These are phyloP conservation scores for Vitis cinerea DNA, from an alignment of 164 flowering plant species.

Conservation along the genomic window DNA sequence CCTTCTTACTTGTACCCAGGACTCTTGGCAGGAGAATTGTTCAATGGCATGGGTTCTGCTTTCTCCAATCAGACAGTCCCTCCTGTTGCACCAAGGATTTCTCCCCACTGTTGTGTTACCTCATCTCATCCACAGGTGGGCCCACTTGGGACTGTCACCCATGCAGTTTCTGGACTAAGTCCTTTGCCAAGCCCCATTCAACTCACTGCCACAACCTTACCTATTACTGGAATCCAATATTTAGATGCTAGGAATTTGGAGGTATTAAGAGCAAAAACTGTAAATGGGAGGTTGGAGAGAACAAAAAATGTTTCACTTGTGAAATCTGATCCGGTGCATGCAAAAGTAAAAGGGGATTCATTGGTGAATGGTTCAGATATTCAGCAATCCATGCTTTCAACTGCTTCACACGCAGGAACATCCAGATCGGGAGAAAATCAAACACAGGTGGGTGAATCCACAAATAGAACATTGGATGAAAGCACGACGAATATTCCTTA, in stretches of 20 bases:
- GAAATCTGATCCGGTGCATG: conserved; percentile 13
- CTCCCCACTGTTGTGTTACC: conserved; percentile 36
- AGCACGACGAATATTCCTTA: conserved; percentile 36
- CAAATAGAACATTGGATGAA: conserved; percentile 55
- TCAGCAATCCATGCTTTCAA: conserved; percentile 25
- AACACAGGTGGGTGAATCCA: conserved; percentile 52
- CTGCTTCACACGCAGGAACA: conserved; percentile 34
- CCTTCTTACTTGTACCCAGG: no score
- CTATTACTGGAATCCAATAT: conserved; percentile 20
- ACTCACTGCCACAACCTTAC: no score
- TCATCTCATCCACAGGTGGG: conserved; percentile 25
- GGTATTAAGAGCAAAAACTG: conserved; percentile 38
- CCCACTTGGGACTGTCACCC: conserved; percentile 32
- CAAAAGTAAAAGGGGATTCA: no score
- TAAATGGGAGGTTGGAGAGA: conserved; percentile 59
- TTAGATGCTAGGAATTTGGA: conserved; percentile 44
- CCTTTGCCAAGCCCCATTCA: conserved; percentile 39
- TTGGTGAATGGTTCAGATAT: conserved; percentile 50
- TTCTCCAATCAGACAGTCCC: conserved; percentile 21
- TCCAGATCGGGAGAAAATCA: conserved; percentile 43
- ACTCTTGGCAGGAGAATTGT: no score
- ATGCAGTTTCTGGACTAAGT: conserved; percentile 33
- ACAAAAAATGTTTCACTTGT: conserved; percentile 37
- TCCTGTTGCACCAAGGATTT: conserved; percentile 32
- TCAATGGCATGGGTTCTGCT: no score